phyloP scores from a whole-genome alignment of 768 basidiomycete species.

The Lactarius sanguifluus region DNA sequence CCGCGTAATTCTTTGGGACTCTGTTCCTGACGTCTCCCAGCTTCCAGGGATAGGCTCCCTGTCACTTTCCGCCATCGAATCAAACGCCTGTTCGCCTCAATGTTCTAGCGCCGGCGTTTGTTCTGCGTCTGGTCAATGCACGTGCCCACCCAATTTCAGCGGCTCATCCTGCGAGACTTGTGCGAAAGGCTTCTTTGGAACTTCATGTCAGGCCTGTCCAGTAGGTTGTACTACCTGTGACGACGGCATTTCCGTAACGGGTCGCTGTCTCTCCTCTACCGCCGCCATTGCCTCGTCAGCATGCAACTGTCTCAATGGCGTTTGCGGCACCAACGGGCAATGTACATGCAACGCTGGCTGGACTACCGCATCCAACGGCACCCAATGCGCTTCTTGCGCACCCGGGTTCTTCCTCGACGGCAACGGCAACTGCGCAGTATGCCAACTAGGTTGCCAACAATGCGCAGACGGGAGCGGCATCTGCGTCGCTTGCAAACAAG shows the following conservation, averaged over 20 bases:
- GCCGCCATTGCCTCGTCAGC: constrained; percentile 55
- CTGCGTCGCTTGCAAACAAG: constrained; percentile 70
- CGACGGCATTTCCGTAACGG: constrained; percentile 76
- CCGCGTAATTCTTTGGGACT: constrained; percentile 75
- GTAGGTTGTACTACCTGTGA: constrained; percentile 69
- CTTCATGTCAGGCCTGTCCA: constrained; percentile 68
- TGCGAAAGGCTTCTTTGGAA: constrained; percentile 70
- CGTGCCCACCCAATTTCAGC: constrained; percentile 70
- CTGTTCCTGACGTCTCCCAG: constrained; percentile 71
- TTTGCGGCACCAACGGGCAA: constrained; percentile 64
- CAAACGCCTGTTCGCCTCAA: constrained; percentile 68
- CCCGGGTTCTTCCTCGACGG: constrained; percentile 76
- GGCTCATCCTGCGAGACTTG: constrained; percentile 83
- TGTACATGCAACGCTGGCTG: constrained; percentile 80
- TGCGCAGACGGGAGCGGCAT: constrained; percentile 68
- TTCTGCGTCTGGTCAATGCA: constrained; percentile 65
- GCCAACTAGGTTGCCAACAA: constrained; percentile 66
- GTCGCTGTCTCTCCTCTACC: constrained; percentile 58
- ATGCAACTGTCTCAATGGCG: constrained; percentile 83
- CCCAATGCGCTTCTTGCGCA: constrained; percentile 72
- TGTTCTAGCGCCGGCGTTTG: constrained; percentile 77
- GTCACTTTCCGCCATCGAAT: constrained; percentile 70
- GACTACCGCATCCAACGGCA: constrained; percentile 68
- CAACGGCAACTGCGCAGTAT: constrained; percentile 67
- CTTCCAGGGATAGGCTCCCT: constrained; percentile 55